A percentile compares a stretch with the other conserved stretches of the same genome.
Conservation (phyloP, 179 eudicot species). For the Silene vulgaris region DNA sequence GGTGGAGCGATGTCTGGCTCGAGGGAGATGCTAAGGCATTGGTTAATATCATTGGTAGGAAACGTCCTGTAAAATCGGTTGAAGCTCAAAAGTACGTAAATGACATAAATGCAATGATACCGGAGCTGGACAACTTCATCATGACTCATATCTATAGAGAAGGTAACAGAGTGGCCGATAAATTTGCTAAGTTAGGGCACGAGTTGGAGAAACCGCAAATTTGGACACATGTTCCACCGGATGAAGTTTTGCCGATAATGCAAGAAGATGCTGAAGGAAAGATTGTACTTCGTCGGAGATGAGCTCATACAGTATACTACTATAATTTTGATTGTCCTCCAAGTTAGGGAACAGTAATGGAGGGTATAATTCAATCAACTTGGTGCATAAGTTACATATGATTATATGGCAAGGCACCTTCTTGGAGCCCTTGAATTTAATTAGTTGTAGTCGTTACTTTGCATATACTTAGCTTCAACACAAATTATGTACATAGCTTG, state of each 20-base stretch:
- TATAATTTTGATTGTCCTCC: background rate
- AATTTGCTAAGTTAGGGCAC: slow-evolving; percentile 65
- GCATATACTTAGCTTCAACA: too few relatives aligned
- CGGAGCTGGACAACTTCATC: slow-evolving; percentile 40
- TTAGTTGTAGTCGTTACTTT: too few relatives aligned
- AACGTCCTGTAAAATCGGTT: slow-evolving; percentile 36
- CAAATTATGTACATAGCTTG: too few relatives aligned
- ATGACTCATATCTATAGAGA: slow-evolving; percentile 71
- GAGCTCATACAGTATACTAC: too few relatives aligned
- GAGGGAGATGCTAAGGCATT: slow-evolving; percentile 78
- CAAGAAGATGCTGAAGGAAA: slow-evolving; percentile 76
- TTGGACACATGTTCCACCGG: slow-evolving; percentile 56
- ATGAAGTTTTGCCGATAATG: slow-evolving; percentile 47
- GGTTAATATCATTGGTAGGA: slow-evolving; percentile 40
- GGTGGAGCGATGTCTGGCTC: slow-evolving; percentile 72
- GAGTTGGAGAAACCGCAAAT: slow-evolving; percentile 43
- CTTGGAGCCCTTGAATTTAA: too few relatives aligned
- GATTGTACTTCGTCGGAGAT: slow-evolving; percentile 48
- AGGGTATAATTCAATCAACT: background rate
- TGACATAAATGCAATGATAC: slow-evolving; percentile 44
- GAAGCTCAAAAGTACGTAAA: slow-evolving; percentile 45
- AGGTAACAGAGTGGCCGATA: slow-evolving; percentile 79
- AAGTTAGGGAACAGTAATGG: background rate
- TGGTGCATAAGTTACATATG: background rate
- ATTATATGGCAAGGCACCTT: too few relatives aligned